These are phyloP conservation scores for Talaromyces sp. DNA, from an alignment of 2,329 filamentous ascomycete genomes.

Conservation along the genomic window DNA sequence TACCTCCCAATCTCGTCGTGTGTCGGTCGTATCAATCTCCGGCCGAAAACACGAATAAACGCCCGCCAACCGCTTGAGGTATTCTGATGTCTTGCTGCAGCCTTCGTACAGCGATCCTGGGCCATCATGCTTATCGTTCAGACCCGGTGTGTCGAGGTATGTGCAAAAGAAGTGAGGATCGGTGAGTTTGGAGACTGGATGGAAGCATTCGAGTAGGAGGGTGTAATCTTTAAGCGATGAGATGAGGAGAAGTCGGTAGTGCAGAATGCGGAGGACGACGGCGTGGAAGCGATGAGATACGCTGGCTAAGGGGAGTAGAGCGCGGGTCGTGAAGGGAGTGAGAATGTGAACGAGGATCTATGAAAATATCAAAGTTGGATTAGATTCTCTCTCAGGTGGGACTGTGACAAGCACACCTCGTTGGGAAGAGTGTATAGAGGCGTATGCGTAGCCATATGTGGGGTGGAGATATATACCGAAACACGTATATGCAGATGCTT, in stretches of 20 bases:
- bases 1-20: not conserved
- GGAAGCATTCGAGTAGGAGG: conserved; percentile 74
- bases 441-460: conserved; percentile 1
- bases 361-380: not conserved
- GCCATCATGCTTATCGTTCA: conserved; percentile 46
- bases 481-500: not conserved
- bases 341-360: conserved; percentile 54
- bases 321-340: conserved; percentile 46
- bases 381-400: not conserved
- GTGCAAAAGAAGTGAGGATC: conserved; percentile 67
- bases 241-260: conserved; percentile 60
- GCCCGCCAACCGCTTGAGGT: conserved; percentile 48
- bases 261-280: conserved; percentile 60
- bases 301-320: conserved; percentile 55
- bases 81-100: conserved; percentile 25
- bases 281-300: conserved; percentile 63
- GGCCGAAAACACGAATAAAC: conserved; percentile 71
- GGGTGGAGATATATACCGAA: not conserved
- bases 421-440: conserved; percentile 11
- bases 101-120: conserved; percentile 38
- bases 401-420: not conserved
- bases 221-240: conserved; percentile 59
- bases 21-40: conserved; percentile 39
- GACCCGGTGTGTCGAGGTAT: conserved; percentile 60
- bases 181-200: conserved; percentile 64